Evolutionary conservation across 331 rosid genomes (phyloP).

Genomic region (Pyracantha coccinea): DNA sequence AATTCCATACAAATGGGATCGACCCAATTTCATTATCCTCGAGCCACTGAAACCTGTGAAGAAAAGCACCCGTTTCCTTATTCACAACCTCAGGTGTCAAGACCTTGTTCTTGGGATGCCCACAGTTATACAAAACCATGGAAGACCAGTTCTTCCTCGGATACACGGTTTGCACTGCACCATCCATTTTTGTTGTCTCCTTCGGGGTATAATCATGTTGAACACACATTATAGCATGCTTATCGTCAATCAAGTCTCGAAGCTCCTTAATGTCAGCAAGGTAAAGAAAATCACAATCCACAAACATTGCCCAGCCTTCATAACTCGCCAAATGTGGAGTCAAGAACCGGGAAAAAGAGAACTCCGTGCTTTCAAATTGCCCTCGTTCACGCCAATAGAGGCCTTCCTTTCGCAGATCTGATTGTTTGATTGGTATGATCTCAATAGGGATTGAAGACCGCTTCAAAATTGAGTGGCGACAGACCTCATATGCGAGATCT

Average conservation of each 20-base stretch:
- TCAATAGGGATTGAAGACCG: slow-evolving; percentile 77
- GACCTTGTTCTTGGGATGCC: slow-evolving; percentile 67
- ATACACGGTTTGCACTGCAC: slow-evolving; percentile 87
- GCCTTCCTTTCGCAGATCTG: slow-evolving; percentile 63
- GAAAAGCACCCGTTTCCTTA: slow-evolving; percentile 75
- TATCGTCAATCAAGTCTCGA: slow-evolving; percentile 44
- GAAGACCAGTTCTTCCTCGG: slow-evolving; percentile 99
- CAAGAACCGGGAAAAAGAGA: slow-evolving; percentile 84
- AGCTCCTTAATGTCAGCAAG: slow-evolving; percentile 64
- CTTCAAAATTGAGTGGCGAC: slow-evolving; percentile 66
- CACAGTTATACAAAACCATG: slow-evolving; percentile 86
- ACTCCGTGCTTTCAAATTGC: slow-evolving; percentile 86
- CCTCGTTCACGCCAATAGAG: slow-evolving; percentile 88
- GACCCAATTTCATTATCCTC: slow-evolving; percentile 83
- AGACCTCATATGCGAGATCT: slow-evolving; percentile 69
- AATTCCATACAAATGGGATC: slow-evolving; percentile 86
- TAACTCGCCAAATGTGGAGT: slow-evolving; percentile 65
- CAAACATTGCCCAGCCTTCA: slow-evolving; percentile 90
- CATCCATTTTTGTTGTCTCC: slow-evolving; percentile 95
- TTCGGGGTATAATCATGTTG: slow-evolving; percentile 89
- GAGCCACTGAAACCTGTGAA: slow-evolving; percentile 97
- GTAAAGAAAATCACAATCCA: slow-evolving; percentile 83
- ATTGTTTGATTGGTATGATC: slow-evolving; percentile 62
- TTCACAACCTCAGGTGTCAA: slow-evolving; percentile 70
- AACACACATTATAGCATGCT: slow-evolving; percentile 72